A percentile compares a stretch with the other conserved stretches of the same genome.
These are phyloP conservation scores for Rasamsonia emersonii DNA, from an alignment of 2,329 filamentous ascomycete genomes.

Conservation along the genomic window DNA sequence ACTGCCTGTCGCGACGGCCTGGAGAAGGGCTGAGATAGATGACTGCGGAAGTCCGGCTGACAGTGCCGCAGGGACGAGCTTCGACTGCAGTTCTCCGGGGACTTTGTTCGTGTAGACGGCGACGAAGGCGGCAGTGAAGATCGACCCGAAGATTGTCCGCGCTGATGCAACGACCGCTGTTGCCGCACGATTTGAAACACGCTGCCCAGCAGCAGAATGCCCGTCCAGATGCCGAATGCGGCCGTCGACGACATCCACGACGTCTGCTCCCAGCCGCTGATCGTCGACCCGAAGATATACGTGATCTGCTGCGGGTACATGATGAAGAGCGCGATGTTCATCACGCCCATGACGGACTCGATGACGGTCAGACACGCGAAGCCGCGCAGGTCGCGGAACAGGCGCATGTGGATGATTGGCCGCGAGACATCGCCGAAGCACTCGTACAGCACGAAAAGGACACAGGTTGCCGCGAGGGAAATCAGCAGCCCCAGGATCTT, in stretches of 20 bases:
- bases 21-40: conserved; percentile 12
- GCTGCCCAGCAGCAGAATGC: conserved; percentile 20
- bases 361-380: conserved; percentile 21
- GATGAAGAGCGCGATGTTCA: conserved; percentile 21
- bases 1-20: conserved; percentile 11
- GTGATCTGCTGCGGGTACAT: conserved; percentile 24
- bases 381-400: conserved; percentile 25
- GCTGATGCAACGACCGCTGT: conserved; percentile 1
- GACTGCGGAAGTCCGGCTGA: conserved; percentile 12
- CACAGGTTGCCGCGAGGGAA: conserved; percentile 10
- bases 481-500: conserved; percentile 19
- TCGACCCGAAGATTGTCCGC: conserved; percentile 15
- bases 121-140: conserved; percentile 15
- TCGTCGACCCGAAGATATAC: conserved; percentile 13
- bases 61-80: conserved; percentile 7
- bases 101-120: conserved; percentile 17
- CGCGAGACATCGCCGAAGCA: conserved; percentile 10
- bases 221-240: conserved; percentile 21
- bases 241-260: conserved; percentile 22
- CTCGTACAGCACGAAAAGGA: conserved; percentile 19
- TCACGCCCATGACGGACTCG: conserved; percentile 16
- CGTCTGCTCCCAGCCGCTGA: conserved; percentile 10
- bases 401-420: conserved; percentile 21
- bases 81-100: conserved; percentile 11
- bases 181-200: conserved; percentile 1